A percentile compares a stretch with the other conserved stretches of the same genome.
Evolutionary conservation across 257 asterid species (phyloP).

Genomic region (Marsdenia floribunda): DNA sequence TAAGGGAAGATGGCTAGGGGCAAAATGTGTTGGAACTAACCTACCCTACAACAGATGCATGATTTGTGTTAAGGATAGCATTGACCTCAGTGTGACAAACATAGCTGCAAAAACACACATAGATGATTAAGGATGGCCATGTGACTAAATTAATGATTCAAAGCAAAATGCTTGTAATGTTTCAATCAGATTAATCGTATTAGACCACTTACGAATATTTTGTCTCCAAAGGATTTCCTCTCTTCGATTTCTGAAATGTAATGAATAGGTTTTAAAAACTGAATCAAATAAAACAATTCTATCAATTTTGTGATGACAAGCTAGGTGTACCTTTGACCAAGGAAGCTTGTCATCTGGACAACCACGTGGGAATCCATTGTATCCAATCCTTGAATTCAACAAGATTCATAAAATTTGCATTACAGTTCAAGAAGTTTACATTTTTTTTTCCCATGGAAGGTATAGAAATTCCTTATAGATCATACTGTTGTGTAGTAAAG

Average conservation of each 20-base stretch:
- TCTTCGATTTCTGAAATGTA: conserved; percentile 70
- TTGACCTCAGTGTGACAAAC: too few relatives aligned
- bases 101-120: too few relatives aligned
- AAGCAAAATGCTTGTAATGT: neutral
- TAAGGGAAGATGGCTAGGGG: too few relatives aligned
- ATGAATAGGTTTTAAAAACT: conserved; percentile 19
- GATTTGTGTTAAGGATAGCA: conserved; percentile 86
- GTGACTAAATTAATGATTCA: conserved; percentile 37
- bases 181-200: neutral
- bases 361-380: conserved; percentile 96
- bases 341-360: too few relatives aligned
- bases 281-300: neutral
- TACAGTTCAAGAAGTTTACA: conserved; percentile 7
- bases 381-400: conserved; percentile 63
- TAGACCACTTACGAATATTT: conserved; percentile 88
- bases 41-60: conserved; percentile 92
- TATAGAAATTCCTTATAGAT: neutral
- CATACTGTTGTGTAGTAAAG: neutral
- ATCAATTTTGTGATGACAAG: conserved; percentile 3
- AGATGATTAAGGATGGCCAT: conserved; percentile 91
- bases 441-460: neutral
- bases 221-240: conserved; percentile 77
- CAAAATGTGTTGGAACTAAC: too few relatives aligned
- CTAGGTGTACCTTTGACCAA: conserved; percentile 78
- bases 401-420: conserved; percentile 13